phyloP scores from a whole-genome alignment of 2,329 filamentous ascomycete species.

The Polytolypa hystricis region DNA sequence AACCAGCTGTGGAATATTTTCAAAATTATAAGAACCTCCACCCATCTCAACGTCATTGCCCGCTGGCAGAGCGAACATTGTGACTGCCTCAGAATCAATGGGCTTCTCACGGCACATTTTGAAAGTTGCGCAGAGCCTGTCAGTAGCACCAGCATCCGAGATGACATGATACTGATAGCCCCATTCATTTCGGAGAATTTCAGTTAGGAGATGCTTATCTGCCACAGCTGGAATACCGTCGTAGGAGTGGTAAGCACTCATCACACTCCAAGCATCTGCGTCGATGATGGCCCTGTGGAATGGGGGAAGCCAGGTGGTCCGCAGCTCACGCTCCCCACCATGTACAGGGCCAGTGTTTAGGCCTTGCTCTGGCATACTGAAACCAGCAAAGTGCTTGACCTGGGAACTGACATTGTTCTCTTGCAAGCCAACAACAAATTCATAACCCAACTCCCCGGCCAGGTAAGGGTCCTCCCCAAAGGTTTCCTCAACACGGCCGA shows the following conservation, averaged over 20 bases:
- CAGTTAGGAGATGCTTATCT: constrained; percentile 53
- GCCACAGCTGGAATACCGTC: constrained; percentile 60
- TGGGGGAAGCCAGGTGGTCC: constrained; percentile 44
- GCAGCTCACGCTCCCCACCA: constrained; percentile 44
- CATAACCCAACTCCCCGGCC: constrained; percentile 56
- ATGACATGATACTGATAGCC: constrained; percentile 58
- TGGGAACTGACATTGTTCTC: constrained; percentile 55
- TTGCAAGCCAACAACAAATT: constrained; percentile 52
- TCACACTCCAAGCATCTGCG: constrained; percentile 55
- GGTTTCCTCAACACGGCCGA: constrained; percentile 58
- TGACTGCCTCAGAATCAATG: constrained; percentile 55
- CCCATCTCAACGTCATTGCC: constrained; percentile 68
- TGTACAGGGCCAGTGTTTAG: constrained; percentile 55
- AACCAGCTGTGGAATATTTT: constrained; percentile 55
- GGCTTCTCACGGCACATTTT: constrained; percentile 50
- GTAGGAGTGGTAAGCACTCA: constrained; percentile 66
- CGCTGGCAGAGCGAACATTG: constrained; percentile 51
- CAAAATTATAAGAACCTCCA: constrained; percentile 58
- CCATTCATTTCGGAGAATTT: constrained; percentile 61
- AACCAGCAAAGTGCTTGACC: constrained; percentile 66
- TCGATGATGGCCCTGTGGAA: constrained; percentile 64
- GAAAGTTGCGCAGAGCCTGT: constrained; percentile 55
- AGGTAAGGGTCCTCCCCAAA: constrained; percentile 60
- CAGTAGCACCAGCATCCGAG: constrained; percentile 59
- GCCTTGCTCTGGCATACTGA: constrained; percentile 58